A percentile compares a stretch with the other conserved stretches of the same genome.
phyloP scores from a whole-genome alignment of 2,329 filamentous ascomycete species.

The Xylaria sp. region DNA sequence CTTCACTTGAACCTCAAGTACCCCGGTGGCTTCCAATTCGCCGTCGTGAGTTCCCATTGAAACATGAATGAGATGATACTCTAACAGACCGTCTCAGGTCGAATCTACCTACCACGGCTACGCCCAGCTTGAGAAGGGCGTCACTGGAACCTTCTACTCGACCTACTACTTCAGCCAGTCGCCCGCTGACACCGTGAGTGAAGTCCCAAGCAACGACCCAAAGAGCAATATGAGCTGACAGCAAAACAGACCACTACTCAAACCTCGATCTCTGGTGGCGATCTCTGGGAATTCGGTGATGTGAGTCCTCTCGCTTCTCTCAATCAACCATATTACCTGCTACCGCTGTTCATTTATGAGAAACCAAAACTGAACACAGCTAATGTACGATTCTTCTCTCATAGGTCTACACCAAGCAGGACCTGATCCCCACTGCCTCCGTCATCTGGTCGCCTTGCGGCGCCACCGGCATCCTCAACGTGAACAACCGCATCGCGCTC shows the following conservation, averaged over 20 bases:
- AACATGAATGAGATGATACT: neutral
- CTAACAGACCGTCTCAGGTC: conserved; percentile 40
- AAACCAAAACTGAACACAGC: neutral
- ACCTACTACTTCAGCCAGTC: conserved; percentile 62
- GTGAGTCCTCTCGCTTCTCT: conserved; percentile 21
- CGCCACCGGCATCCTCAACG: conserved; percentile 58
- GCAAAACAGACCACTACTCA: conserved; percentile 53
- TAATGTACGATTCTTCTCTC: conserved; percentile 7
- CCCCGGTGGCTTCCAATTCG: conserved; percentile 60
- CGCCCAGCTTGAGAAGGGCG: conserved; percentile 58
- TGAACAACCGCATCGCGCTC: conserved; percentile 60
- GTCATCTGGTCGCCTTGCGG: conserved; percentile 60
- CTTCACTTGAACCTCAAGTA: conserved; percentile 60
- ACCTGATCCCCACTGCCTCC: conserved; percentile 57
- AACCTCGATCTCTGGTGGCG: conserved; percentile 57
- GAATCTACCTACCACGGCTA: conserved; percentile 63
- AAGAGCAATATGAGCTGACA: conserved; percentile 14
- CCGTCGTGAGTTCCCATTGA: conserved; percentile 47
- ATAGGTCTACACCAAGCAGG: conserved; percentile 61
- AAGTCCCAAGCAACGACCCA: neutral
- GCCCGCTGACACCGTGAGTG: conserved; percentile 53
- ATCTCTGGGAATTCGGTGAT: conserved; percentile 54
- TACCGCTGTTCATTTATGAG: neutral
- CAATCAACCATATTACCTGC: neutral
- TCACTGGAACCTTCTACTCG: conserved; percentile 59